These are phyloP conservation scores for Alternaria longipes DNA, from an alignment of 2,329 filamentous ascomycete genomes.

Conservation along the genomic window DNA sequence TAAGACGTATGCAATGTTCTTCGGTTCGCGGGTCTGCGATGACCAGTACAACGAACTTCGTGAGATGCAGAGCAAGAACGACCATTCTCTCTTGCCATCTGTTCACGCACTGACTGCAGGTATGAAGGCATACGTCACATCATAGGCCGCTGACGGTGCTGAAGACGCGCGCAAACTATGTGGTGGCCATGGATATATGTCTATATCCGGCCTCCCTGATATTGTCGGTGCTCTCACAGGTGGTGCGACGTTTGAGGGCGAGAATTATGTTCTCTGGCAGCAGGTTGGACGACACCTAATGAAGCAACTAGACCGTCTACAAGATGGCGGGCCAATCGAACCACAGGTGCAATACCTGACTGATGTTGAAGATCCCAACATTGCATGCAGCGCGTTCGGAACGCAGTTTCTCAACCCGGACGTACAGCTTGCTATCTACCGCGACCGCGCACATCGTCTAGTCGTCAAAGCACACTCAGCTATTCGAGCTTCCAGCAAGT, in stretches of 20 bases:
- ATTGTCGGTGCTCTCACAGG: conserved; percentile 41
- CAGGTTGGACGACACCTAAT: conserved; percentile 49
- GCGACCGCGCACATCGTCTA: conserved; percentile 30
- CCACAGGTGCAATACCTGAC: conserved; percentile 8
- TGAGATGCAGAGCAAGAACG: conserved; percentile 13
- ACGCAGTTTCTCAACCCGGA: conserved; percentile 25
- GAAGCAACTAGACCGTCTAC: conserved; percentile 26
- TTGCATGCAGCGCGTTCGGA: neutral
- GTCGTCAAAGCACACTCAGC: conserved; percentile 16
- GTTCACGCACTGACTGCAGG: conserved; percentile 46
- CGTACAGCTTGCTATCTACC: conserved; percentile 35
- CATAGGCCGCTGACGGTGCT: conserved; percentile 56
- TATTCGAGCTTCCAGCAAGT: conserved; percentile 11
- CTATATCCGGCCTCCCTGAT: conserved; percentile 44
- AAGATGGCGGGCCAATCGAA: conserved; percentile 12
- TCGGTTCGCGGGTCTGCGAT: conserved; percentile 17
- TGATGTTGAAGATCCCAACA: conserved; percentile 2
- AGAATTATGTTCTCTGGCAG: conserved; percentile 55
- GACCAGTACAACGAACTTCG: conserved; percentile 5
- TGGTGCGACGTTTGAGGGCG: conserved; percentile 50
- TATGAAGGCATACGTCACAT: conserved; percentile 61
- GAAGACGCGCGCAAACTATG: conserved; percentile 51
- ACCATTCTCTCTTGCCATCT: conserved; percentile 11
- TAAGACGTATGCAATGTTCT: conserved; percentile 30
- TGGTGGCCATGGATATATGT: conserved; percentile 53